phyloP scores from a whole-genome alignment of 2,329 filamentous ascomycete genomes.

The Claviceps pazoutovae region DNA sequence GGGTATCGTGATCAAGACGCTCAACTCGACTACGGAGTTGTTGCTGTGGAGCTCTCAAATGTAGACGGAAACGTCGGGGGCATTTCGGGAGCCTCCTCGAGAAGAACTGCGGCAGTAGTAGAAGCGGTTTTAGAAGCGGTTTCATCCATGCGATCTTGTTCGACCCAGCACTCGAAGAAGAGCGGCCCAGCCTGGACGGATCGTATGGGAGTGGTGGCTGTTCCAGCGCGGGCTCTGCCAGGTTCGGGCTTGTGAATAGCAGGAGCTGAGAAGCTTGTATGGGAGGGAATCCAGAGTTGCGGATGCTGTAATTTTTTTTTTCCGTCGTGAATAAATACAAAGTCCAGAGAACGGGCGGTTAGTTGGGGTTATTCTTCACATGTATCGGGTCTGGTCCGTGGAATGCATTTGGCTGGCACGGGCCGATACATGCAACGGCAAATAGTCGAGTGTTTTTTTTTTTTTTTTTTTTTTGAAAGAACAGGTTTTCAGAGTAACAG shows the following conservation, averaged over 20 bases:
- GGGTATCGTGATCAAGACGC: not conserved
- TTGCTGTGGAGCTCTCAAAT: not conserved
- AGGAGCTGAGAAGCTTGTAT: constrained; percentile 29
- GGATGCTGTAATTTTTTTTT: constrained; percentile 29
- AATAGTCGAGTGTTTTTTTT: not conserved
- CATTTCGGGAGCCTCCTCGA: not conserved
- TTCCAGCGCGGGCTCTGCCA: constrained; percentile 19
- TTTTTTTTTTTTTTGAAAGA: not conserved
- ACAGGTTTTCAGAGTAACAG: not conserved
- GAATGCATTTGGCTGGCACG: not conserved
- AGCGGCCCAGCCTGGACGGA: constrained; percentile 44
- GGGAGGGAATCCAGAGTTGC: constrained; percentile 46
- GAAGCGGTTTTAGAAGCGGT: not conserved
- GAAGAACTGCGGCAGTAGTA: not conserved
- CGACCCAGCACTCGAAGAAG: constrained; percentile 52
- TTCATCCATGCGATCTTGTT: constrained; percentile 18
- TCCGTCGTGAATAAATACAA: not conserved
- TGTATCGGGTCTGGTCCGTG: not conserved
- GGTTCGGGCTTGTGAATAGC: constrained; percentile 16
- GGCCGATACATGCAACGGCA: not conserved
- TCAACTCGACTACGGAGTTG: not conserved
- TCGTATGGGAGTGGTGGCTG: constrained; percentile 34
- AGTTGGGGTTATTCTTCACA: not conserved
- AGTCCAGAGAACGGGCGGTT: not conserved
- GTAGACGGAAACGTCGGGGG: not conserved